Evolutionary conservation across 164 flowering plant genomes (phyloP).

Genomic region (Piper longum): DNA sequence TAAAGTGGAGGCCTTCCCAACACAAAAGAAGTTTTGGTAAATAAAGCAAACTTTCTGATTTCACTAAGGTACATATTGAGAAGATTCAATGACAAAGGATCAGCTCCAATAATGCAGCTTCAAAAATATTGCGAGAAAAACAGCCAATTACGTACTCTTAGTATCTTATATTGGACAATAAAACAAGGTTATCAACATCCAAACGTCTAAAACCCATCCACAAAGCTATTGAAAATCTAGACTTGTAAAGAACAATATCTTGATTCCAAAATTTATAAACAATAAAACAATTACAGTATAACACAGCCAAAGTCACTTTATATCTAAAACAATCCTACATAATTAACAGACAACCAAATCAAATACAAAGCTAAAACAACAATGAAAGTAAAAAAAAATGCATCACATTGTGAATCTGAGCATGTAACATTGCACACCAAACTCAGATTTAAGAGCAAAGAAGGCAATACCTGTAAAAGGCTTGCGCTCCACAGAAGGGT

Average conservation of each 20-base stretch:
- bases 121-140: background rate
- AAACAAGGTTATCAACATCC: background rate
- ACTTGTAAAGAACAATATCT: background rate
- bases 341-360: background rate
- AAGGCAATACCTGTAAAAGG: slow-evolving; percentile 44
- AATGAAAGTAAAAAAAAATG: background rate
- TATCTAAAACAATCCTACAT: background rate
- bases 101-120: background rate
- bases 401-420: background rate
- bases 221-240: background rate
- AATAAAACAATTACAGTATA: background rate
- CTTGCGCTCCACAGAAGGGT: slow-evolving; percentile 56
- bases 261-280: background rate
- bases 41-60: too few species aligned
- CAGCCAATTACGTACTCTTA: background rate
- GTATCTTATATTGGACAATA: too few species aligned
- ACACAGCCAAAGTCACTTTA: background rate
- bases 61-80: too few species aligned
- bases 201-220: background rate
- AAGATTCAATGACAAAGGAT: too few species aligned
- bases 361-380: background rate
- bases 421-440: background rate
- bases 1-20: too few species aligned
- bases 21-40: too few species aligned
- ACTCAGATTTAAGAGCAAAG: background rate